These are phyloP conservation scores for Passalora sequoiae DNA, from an alignment of 2,329 filamentous ascomycete genomes.

Conservation along the genomic window DNA sequence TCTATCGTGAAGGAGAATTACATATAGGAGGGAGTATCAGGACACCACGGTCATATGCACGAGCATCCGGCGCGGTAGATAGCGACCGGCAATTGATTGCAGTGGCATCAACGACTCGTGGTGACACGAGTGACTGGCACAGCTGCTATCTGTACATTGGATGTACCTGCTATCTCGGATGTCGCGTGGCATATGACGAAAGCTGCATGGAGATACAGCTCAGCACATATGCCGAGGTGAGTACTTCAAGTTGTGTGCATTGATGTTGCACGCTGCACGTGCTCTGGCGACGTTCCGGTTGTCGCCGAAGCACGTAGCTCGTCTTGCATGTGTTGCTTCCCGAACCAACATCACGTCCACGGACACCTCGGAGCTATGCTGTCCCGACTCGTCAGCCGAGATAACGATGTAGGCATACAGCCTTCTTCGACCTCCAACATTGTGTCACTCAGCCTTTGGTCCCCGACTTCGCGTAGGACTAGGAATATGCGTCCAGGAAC, in stretches of 20 bases:
- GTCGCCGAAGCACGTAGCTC: background rate
- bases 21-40: background rate
- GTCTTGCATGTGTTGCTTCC: background rate
- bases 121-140: background rate
- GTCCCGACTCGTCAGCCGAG: no score
- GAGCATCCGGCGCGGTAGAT: no score
- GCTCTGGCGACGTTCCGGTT: background rate
- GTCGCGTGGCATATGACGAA: slow-evolving; percentile 1
- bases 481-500: no score
- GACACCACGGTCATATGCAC: slow-evolving; percentile 6
- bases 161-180: background rate
- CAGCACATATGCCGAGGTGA: no score
- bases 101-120: background rate
- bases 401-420: no score
- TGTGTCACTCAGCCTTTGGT: no score
- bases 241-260: no score
- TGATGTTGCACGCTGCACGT: background rate
- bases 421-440: no score
- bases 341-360: no score
- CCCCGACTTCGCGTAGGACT: background rate
- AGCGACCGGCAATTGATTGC: background rate
- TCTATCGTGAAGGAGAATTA: no score
- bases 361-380: no score
- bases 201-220: slow-evolving; percentile 1
- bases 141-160: no score